Conservation (phyloP, 306 rosid species). For the Inga leiocalycina region DNA sequence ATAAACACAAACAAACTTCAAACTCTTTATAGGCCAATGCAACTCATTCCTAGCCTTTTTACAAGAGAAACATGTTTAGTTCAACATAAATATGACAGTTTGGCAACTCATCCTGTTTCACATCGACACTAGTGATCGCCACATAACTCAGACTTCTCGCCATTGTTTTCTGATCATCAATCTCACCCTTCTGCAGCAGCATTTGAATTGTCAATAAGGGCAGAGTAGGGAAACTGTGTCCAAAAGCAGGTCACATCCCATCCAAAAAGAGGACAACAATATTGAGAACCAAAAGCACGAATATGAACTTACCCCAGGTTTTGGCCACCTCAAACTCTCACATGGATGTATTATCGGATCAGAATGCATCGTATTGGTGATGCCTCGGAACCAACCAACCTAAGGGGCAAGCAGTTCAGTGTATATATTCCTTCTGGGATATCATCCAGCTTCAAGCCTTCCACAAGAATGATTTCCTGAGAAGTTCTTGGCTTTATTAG, state of each 20-base stretch:
- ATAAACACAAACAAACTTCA: not conserved
- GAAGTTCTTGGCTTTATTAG: constrained; percentile 26
- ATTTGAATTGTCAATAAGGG: not conserved
- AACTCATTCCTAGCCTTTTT: not conserved
- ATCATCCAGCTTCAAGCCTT: constrained; percentile 83
- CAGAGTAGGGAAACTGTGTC: not conserved
- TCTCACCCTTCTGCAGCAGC: constrained; percentile 31
- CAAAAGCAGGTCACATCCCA: not conserved
- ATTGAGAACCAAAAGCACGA: not conserved
- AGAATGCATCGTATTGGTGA: constrained; percentile 89
- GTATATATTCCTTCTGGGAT: constrained; percentile 65
- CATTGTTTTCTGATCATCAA: constrained; percentile 16
- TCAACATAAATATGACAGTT: not conserved
- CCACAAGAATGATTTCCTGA: constrained; percentile 95
- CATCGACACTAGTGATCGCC: not conserved
- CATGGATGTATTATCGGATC: constrained; percentile 41
- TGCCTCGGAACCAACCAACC: constrained; percentile 87
- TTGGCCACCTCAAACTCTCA: constrained; percentile 19
- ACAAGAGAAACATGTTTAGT: not conserved
- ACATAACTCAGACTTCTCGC: not conserved
- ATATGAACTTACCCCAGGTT: not conserved
- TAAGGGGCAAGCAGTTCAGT: constrained; percentile 80
- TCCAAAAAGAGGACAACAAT: not conserved
- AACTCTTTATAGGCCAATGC: not conserved
- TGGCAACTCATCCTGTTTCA: not conserved